Evolutionary conservation across 2,329 filamentous ascomycete genomes (phyloP).

Genomic region (Mycogone perniciosa): DNA sequence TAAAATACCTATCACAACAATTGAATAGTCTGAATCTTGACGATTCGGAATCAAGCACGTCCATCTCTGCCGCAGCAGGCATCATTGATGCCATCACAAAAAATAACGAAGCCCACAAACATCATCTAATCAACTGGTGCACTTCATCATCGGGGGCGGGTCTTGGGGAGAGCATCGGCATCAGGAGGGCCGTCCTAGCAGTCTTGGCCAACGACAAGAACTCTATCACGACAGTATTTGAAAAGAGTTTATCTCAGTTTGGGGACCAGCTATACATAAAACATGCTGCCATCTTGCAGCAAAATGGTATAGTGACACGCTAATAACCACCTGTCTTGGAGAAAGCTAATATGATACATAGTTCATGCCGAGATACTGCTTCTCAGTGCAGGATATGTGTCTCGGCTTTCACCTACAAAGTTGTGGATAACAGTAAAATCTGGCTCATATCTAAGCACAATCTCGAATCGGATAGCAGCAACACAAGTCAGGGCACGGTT

Average conservation of each 20-base stretch:
- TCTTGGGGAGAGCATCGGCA: slow-evolving; percentile 55
- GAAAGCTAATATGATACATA: slow-evolving; percentile 32
- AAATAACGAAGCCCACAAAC: slow-evolving; percentile 42
- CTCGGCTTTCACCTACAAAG: slow-evolving; percentile 58
- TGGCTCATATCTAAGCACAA: slow-evolving; percentile 63
- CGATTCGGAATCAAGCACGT: slow-evolving; percentile 24
- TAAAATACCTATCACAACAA: slow-evolving; percentile 38
- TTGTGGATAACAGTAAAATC: slow-evolving; percentile 65
- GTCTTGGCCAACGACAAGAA: slow-evolving; percentile 47
- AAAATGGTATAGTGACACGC: slow-evolving; percentile 64
- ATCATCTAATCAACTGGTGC: slow-evolving; percentile 58
- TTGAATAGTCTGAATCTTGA: slow-evolving; percentile 31
- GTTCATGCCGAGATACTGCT: slow-evolving; percentile 75
- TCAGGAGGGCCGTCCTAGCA: slow-evolving; percentile 60
- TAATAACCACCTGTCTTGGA: neutral
- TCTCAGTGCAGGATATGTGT: slow-evolving; percentile 68
- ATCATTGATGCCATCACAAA: slow-evolving; percentile 46
- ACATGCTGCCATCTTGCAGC: slow-evolving; percentile 75
- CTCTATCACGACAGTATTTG: slow-evolving; percentile 50
- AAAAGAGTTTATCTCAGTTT: slow-evolving; percentile 67
- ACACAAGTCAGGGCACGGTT: slow-evolving; percentile 71
- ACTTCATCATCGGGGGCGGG: slow-evolving; percentile 58
- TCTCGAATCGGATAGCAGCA: slow-evolving; percentile 79
- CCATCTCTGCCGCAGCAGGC: slow-evolving; percentile 52
- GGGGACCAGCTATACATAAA: slow-evolving; percentile 82